phyloP scores from a whole-genome alignment of 768 basidiomycete species.

The Leccinum broughii region DNA sequence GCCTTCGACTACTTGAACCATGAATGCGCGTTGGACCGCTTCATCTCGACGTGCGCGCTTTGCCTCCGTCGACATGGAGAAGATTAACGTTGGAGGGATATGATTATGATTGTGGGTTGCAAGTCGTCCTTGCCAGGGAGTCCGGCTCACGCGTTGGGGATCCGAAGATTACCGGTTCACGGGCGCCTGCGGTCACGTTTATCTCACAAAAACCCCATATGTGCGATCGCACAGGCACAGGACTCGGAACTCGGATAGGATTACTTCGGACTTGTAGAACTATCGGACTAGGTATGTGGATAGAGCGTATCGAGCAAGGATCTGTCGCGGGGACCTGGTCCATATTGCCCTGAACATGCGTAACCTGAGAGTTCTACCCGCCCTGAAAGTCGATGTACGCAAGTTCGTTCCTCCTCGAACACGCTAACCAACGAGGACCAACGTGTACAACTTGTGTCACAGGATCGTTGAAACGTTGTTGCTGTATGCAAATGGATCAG shows the following conservation, averaged over 20 bases:
- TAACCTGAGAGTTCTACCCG: constrained; percentile 7
- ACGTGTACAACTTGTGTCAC: constrained; percentile 40
- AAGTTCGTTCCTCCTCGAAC: constrained; percentile 40
- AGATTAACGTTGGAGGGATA: neutral
- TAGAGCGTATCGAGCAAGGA: neutral
- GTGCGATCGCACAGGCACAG: neutral
- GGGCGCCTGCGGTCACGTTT: constrained; percentile 1
- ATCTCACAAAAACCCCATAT: neutral
- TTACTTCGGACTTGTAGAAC: too few species aligned
- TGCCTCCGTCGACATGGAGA: constrained; percentile 26
- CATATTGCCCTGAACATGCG: neutral
- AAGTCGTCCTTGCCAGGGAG: neutral
- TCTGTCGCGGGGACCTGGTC: neutral
- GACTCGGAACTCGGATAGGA: neutral
- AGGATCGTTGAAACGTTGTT: constrained; percentile 37
- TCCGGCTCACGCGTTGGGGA: neutral
- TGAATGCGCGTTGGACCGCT: constrained; percentile 59
- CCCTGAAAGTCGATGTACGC: constrained; percentile 26
- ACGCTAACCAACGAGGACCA: constrained; percentile 36
- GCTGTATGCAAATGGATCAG: constrained; percentile 24
- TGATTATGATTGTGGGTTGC: neutral
- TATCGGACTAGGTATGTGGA: neutral
- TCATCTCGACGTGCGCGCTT: constrained; percentile 45
- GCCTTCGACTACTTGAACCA: constrained; percentile 58
- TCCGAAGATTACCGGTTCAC: constrained; percentile 2